Evolutionary conservation across 1,284 basidiomycete genomes (phyloP).

Genomic region (Mixia osmundae): DNA sequence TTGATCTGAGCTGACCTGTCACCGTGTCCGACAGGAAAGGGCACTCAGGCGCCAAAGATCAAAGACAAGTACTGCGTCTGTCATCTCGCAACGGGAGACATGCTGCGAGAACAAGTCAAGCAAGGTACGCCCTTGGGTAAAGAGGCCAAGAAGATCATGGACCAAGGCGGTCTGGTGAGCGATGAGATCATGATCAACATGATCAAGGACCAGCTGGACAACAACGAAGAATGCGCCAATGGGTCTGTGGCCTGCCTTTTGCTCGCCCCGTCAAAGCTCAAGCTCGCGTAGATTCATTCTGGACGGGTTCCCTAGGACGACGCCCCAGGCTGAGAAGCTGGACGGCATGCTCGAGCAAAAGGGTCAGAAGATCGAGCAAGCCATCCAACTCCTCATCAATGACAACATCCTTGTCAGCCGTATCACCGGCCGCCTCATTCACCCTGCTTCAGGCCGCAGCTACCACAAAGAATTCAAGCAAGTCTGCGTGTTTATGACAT

Average conservation of each 20-base stretch:
- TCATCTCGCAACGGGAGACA: constrained; percentile 94
- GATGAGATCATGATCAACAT: constrained; percentile 96
- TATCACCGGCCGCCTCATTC: constrained; percentile 86
- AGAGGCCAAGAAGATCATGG: constrained; percentile 95
- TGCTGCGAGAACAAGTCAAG: constrained; percentile 82
- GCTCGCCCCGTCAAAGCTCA: not conserved
- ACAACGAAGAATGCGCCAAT: constrained; percentile 75
- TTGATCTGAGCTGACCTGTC: not conserved
- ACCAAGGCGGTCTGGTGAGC: constrained; percentile 70
- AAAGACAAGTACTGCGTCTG: constrained; percentile 82
- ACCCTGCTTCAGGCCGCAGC: constrained; percentile 63
- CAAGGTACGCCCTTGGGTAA: constrained; percentile 69
- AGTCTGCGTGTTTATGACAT: constrained; percentile 21
- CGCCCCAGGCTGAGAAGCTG: constrained; percentile 91
- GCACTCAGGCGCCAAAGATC: constrained; percentile 88
- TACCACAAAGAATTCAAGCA: constrained; percentile 93
- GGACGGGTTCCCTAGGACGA: constrained; percentile 94
- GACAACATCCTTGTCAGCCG: constrained; percentile 89
- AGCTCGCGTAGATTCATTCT: constrained; percentile 54
- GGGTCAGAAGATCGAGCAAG: constrained; percentile 63
- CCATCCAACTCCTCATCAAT: constrained; percentile 75
- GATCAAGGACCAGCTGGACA: constrained; percentile 88
- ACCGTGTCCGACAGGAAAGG: constrained; percentile 45
- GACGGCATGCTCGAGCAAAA: constrained; percentile 64
- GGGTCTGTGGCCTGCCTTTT: constrained; percentile 39